Base-by-base conservation (phyloP, 257 asterid genomes). In the Nicotiana attenuata region DNA sequence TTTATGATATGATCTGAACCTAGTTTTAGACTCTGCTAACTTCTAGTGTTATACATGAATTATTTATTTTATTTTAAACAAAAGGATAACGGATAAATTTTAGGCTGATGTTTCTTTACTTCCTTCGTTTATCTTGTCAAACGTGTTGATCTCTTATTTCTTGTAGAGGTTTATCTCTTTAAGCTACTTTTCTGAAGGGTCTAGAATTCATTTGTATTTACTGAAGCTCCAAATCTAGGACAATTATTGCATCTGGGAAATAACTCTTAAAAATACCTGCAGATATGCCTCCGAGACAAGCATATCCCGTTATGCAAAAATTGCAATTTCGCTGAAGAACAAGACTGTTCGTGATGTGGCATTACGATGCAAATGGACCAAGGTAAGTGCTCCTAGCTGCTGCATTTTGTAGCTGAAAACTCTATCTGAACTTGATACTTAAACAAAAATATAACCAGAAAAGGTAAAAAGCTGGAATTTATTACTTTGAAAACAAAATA, bases 281-380 rank as follows among this genome's bases (percentile, higher is more conserved):
- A 96, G 99, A 81, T 92, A 91, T 86, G 96, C 97, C 16, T 78
- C 91, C 20, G 97, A 94, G 82, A 86, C 98, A 63, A 91, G 84
- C 89, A 89, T 96, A 35, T 88, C 86, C 79, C 91, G 96, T 29
- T 96, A 96, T 83, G 97, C 99, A 2, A 96, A 94, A 90, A 96
- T 96, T 81, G 97, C 99, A 14, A 88, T 92, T 87, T 87, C 77
- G 82, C 86, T 96, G 33, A 89, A 90, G 67, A 91, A 87, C 81
- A 96, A 96, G 90, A 94, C 97, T 7, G 97, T 96, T 6, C 93
- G 99, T 2, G 99, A 96, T 82, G 99, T 96, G 84, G 99, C 99
- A 61, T 81, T 96, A 83, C 97, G 99, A 60, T 96, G 93, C 90
- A 89, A 91, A 90, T 96, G 99, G 99, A 94, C 94, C 97, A 87